phyloP scores from a whole-genome alignment of 805 yeast species.

The Yamadazyma kitorensis region DNA sequence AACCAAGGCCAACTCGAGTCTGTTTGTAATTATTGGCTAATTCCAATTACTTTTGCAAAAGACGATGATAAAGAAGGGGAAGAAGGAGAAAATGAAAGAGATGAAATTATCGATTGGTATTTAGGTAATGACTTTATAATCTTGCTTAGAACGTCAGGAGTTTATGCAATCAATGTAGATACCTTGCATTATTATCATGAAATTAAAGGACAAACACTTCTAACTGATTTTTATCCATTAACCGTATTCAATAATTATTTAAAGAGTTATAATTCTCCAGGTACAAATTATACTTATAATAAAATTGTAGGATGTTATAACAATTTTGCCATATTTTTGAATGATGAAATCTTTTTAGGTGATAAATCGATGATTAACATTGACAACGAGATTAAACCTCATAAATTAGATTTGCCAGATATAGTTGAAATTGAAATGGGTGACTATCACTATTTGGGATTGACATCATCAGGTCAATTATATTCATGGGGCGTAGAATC shows the following conservation, averaged over 20 bases:
- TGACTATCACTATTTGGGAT: constrained; percentile 67
- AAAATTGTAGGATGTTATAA: constrained; percentile 56
- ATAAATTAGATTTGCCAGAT: constrained; percentile 16
- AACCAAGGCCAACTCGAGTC: constrained; percentile 15
- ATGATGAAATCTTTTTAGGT: constrained; percentile 46
- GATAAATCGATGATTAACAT: constrained; percentile 2
- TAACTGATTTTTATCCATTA: constrained; percentile 9
- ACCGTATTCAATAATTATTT: constrained; percentile 22
- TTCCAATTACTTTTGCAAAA: constrained; percentile 47
- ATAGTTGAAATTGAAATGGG: constrained; percentile 63
- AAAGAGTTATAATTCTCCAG: constrained; percentile 14
- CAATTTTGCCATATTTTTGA: constrained; percentile 54
- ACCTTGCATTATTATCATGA: constrained; percentile 15
- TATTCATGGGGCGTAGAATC: constrained; percentile 71
- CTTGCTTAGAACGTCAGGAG: constrained; percentile 35
- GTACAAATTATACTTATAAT: constrained; percentile 32
- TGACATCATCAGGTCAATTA: constrained; percentile 55
- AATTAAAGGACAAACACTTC: constrained; percentile 11
- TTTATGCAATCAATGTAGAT: constrained; percentile 10
- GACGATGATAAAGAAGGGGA: too few relatives aligned
- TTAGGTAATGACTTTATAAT: constrained; percentile 53
- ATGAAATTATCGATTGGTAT: constrained; percentile 48
- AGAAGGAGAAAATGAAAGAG: constrained; percentile 14
- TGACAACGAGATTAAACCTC: constrained; percentile 17
- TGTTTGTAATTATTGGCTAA: constrained; percentile 36